A percentile compares a stretch with the other conserved stretches of the same genome.
Conservation (phyloP, 805 yeast species). For the Vanderwaltozyma yarrowii region DNA sequence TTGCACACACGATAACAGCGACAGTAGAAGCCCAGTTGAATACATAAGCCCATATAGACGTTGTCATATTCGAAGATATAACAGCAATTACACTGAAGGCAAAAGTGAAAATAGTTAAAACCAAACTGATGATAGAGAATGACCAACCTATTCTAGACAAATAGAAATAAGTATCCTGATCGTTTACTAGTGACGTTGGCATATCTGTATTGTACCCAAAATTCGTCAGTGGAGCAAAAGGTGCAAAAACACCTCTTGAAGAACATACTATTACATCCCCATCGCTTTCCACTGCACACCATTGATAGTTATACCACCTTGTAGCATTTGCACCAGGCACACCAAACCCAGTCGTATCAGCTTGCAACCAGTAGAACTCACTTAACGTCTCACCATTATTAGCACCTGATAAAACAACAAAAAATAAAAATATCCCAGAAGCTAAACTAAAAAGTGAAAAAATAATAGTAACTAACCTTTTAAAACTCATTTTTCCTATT, state of each 20-base stretch:
- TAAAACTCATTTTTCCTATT: no score
- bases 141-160: constrained; percentile 60
- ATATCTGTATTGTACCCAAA: constrained; percentile 43
- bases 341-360: constrained; percentile 48
- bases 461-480: constrained; percentile 18
- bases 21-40: no score
- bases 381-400: constrained; percentile 43
- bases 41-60: no score
- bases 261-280: no score
- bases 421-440: constrained; percentile 43
- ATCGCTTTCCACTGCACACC: no score
- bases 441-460: constrained; percentile 28
- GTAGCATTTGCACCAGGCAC: constrained; percentile 30
- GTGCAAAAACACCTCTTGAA: no score
- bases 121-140: constrained; percentile 41
- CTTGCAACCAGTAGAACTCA: constrained; percentile 67
- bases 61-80: no score
- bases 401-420: constrained; percentile 57
- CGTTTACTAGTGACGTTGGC: constrained; percentile 40
- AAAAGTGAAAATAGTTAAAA: constrained; percentile 23
- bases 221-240: constrained; percentile 68
- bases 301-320: constrained; percentile 76
- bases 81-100: no score
- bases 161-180: constrained; percentile 47
- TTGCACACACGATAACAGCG: constrained; percentile 34